A percentile compares a stretch with the other conserved stretches of the same genome.
phyloP scores from a whole-genome alignment of 202 grass and related monocot species.

The Carex arenaria region DNA sequence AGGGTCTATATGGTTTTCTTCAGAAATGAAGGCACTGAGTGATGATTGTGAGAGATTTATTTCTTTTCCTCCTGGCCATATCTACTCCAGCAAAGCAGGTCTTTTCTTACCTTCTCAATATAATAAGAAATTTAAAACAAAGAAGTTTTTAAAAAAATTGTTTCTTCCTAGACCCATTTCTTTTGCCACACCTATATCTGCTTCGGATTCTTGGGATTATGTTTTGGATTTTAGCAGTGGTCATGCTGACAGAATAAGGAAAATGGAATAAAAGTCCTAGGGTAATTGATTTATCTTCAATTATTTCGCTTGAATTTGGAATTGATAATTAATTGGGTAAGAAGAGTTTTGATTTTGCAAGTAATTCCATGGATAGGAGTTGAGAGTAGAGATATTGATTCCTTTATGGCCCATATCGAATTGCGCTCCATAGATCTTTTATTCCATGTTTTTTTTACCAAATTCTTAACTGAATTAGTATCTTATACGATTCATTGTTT shows the following conservation, averaged over 20 bases:
- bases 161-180: not conserved
- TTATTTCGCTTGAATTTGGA: not conserved
- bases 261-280: not conserved
- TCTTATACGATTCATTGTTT: not conserved
- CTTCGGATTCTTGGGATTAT: not conserved
- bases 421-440: not conserved
- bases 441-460: not conserved
- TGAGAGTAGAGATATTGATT: not conserved
- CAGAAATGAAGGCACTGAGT: slow-evolving; percentile 98
- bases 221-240: not conserved
- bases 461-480: not conserved
- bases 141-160: not conserved
- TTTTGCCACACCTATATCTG: not conserved
- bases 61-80: slow-evolving; percentile 86
- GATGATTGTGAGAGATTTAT: slow-evolving; percentile 98
- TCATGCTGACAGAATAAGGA: not conserved
- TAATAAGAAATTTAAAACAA: not conserved
- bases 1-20: slow-evolving; percentile 98
- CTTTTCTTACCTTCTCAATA: slow-evolving; percentile 22
- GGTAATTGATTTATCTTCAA: not conserved
- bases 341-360: not conserved
- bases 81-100: slow-evolving; percentile 98
- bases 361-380: not conserved
- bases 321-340: not conserved
- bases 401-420: not conserved